Evolutionary conservation across 2,329 filamentous ascomycete genomes (phyloP).

Genomic region (Myriosclerotinia duriaeana): DNA sequence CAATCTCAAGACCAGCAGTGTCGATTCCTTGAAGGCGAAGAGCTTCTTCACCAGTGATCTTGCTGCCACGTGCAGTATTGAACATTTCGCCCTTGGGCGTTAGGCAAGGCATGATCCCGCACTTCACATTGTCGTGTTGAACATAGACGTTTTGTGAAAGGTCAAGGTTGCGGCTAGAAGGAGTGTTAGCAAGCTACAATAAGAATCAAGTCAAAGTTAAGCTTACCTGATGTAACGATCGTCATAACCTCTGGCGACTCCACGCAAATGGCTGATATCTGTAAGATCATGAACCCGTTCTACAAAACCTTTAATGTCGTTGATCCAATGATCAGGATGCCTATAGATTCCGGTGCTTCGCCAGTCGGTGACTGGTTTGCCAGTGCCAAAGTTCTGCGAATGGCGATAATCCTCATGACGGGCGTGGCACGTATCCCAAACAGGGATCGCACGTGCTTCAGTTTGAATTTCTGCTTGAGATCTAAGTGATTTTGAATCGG

Average conservation of each 20-base stretch:
- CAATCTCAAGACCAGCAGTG: conserved; percentile 60
- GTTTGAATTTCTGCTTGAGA: neutral
- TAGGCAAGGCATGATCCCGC: conserved; percentile 65
- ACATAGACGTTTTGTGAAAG: conserved; percentile 73
- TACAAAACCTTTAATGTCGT: conserved; percentile 50
- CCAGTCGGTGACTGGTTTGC: conserved; percentile 57
- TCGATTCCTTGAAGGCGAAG: conserved; percentile 69
- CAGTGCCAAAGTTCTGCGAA: conserved; percentile 50
- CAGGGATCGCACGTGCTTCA: conserved; percentile 39
- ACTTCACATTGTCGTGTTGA: conserved; percentile 46
- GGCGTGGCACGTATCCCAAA: conserved; percentile 34
- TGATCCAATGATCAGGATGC: conserved; percentile 52
- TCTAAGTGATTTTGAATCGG: conserved; percentile 43
- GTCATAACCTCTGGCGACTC: conserved; percentile 53
- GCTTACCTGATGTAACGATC: conserved; percentile 55
- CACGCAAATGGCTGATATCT: conserved; percentile 60
- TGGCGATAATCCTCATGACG: conserved; percentile 59
- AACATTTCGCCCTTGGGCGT: conserved; percentile 65
- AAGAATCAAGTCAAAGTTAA: neutral
- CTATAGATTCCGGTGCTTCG: conserved; percentile 49
- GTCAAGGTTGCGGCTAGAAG: conserved; percentile 55
- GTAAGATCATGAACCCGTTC: conserved; percentile 65
- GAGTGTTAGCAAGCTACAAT: conserved; percentile 25
- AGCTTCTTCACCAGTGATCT: conserved; percentile 61
- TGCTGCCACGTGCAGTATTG: conserved; percentile 58